Base-by-base conservation (phyloP, 352 stramenopile species). In the Phytophthora lateralis region DNA sequence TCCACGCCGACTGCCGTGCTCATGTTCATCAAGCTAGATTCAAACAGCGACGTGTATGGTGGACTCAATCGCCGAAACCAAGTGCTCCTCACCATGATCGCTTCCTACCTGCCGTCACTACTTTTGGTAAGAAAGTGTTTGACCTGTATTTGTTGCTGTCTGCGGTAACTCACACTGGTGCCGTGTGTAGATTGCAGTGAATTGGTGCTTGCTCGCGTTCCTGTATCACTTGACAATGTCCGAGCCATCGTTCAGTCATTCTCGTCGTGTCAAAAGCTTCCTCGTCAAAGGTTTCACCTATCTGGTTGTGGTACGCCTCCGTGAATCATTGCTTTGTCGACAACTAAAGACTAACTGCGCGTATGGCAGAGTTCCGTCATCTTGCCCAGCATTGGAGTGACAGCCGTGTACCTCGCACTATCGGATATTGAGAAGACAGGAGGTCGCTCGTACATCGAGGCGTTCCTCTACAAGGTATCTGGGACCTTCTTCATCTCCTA, bases 401-500 rank as follows among this genome's bases (percentile, higher is more conserved):
- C 85, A 6, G 85, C 82, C 14, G 77, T 84, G 20, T 94, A 91
- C 62, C 45, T 92, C n/a, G 85, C 85, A 21, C 71, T 91, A 29
- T 82, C 69, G n/a, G 66, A 70, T 24, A 71, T 91, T 10, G 63
- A 80, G 48, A 66, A 85, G 32, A 74, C 73, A 27, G 78, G 75
- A 20, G 75, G 63, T 12, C 55, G 69, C 24, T 76, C 67, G 46
- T 94, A 94, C 53, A 74, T 94, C 46, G 85, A 91, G 72, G 83
- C 80, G 21, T 93, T 93, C 53, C 65, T 93, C 35, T 91, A 87
- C 71, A 91, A 93, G 54, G 74, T 93, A 26, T 91, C 80, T 10
- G 82, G 85, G n/a, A 91, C 84, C 4, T 91, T 93, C 63, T 93
- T 93, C 77, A 90, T 93, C 65, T 89, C 85, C 52, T 93, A 93